Conservation (phyloP, 1,139 yeast genomes). For the Kodamaea ohmeri region DNA sequence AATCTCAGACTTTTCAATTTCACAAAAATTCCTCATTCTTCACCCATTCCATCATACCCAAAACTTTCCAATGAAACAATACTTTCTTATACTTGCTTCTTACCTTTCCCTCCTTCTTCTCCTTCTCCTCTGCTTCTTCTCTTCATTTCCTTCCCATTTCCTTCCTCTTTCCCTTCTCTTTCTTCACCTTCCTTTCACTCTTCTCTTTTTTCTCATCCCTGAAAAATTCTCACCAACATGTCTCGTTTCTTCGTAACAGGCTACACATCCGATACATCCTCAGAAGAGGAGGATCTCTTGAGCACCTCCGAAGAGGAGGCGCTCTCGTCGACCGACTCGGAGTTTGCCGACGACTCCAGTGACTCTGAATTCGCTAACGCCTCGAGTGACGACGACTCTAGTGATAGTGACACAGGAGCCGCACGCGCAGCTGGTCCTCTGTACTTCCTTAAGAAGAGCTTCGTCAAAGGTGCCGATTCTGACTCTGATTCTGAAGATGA, state of each 20-base stretch:
- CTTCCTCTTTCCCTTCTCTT: neutral
- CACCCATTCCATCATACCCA: no score
- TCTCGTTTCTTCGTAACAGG: constrained; percentile 75
- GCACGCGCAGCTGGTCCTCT: constrained; percentile 53
- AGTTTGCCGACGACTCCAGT: constrained; percentile 28
- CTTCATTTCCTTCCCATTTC: neutral
- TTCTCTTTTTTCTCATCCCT: neutral
- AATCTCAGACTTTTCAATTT: no score
- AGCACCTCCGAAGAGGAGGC: constrained; percentile 70
- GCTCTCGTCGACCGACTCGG: constrained; percentile 45
- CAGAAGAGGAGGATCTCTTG: constrained; percentile 73
- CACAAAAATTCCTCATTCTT: constrained; percentile 9
- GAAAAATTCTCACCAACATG: constrained; percentile 34
- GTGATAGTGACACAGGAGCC: constrained; percentile 42
- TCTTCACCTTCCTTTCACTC: neutral
- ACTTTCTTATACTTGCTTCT: neutral
- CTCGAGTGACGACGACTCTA: constrained; percentile 27
- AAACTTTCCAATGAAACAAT: no score
- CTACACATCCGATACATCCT: constrained; percentile 62
- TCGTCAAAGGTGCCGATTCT: constrained; percentile 50
- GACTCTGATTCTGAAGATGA: constrained; percentile 62
- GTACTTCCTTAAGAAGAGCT: constrained; percentile 56
- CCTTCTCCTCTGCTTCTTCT: neutral
- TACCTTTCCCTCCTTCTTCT: neutral
- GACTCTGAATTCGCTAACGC: constrained; percentile 41